Evolutionary conservation across 495 filamentous ascomycete species (phyloP), one percentile per base, ranked within the genome.

Genomic region (Aspergillus campestris): DNA sequence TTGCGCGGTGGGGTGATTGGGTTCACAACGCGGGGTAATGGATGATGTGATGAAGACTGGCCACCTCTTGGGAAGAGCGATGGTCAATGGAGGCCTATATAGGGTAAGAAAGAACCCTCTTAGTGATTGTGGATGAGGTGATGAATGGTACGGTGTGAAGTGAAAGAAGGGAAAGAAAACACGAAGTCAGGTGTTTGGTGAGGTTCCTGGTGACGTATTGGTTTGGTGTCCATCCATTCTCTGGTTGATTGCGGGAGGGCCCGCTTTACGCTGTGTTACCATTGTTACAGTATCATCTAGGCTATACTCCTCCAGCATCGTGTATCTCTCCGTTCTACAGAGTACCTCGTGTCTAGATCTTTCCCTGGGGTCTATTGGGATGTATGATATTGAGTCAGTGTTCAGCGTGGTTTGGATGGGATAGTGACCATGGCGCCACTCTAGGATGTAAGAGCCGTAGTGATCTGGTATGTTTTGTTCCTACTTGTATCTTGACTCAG

Each of bases 171-270:
- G 39, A 27, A 29, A 28, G 39, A 8, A 24, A 40, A 28, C 34
- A 34, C n/a, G 13, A 24, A 11, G 31, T 33, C 31, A 34, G 41
- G 34, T 46, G 34, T 46, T 46, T n/a, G 14, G 14, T 8, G 27
- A 28, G 41, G 35, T 24, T 24, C 18, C 18, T 24, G 18, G 44
- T 46, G 44, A 46, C 44, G 44, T 46, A 46, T 39, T 31, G 34
- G 34, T 13, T n/a, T 30, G 29, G 18, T 2, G 29, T 15, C 18
- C 18, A 24, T 24, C 18, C 18, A 24, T 24, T 24, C 18, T 24
- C 1, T 24, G 18, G 18, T 24, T 24, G 18, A 31, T 12, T 46
- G 36, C 44, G 44, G 44, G 44, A 46, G 38, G 44, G 15, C 35
- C 44, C 44, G 35, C 44, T 46, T 33, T 42, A 28, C 33, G 28